These are phyloP conservation scores for Fusarium nelsonii DNA, from an alignment of 2,329 filamentous ascomycete species.

Conservation along the genomic window DNA sequence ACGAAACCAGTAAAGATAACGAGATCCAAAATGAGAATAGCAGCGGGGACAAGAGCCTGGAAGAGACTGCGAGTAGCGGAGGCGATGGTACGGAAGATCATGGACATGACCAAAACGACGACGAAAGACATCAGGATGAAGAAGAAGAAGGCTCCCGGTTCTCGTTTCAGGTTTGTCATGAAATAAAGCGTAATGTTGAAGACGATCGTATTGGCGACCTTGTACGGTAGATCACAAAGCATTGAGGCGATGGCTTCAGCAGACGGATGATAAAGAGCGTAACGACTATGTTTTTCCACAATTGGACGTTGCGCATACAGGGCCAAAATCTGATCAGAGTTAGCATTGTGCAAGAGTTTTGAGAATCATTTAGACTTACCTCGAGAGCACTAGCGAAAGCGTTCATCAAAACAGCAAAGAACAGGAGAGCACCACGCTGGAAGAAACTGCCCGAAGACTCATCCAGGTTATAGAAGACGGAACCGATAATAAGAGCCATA, in stretches of 20 bases:
- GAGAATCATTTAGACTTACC: slow-evolving; percentile 53
- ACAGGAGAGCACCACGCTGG: slow-evolving; percentile 81
- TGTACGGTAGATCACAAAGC: slow-evolving; percentile 87
- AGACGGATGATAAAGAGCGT: slow-evolving; percentile 90
- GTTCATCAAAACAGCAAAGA: slow-evolving; percentile 90
- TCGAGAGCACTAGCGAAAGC: slow-evolving; percentile 85
- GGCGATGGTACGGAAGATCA: slow-evolving; percentile 64
- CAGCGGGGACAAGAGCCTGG: slow-evolving; percentile 49
- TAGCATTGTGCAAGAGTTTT: not conserved
- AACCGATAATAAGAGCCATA: slow-evolving; percentile 82
- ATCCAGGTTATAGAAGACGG: slow-evolving; percentile 83
- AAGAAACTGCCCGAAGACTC: slow-evolving; percentile 79
- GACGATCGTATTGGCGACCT: slow-evolving; percentile 74
- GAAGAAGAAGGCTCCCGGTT: slow-evolving; percentile 84
- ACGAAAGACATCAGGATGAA: slow-evolving; percentile 82
- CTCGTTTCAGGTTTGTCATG: slow-evolving; percentile 82
- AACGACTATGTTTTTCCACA: slow-evolving; percentile 88
- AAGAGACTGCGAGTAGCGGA: slow-evolving; percentile 47
- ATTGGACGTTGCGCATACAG: slow-evolving; percentile 91
- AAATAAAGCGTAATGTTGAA: slow-evolving; percentile 91
- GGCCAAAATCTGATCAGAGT: slow-evolving; percentile 73
- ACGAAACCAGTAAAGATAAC: slow-evolving; percentile 80
- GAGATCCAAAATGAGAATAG: slow-evolving; percentile 52
- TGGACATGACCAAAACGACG: slow-evolving; percentile 77
- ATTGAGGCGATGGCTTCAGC: slow-evolving; percentile 90